These are phyloP conservation scores for Benincasa hispida DNA, from an alignment of 306 rosid species.

Conservation along the genomic window DNA sequence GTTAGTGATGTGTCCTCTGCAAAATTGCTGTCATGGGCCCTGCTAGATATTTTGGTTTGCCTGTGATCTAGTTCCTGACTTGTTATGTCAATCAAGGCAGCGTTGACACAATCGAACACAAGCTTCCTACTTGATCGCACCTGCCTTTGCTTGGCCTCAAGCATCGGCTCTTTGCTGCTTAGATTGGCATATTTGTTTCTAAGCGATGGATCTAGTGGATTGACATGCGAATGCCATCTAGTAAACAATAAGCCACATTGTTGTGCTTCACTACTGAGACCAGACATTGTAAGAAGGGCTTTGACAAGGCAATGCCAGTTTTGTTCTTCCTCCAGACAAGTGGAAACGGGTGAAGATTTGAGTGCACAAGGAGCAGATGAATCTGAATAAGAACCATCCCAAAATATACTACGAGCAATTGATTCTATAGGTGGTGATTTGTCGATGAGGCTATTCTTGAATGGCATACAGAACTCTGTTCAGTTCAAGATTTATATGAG, in stretches of 20 bases:
- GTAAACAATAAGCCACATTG: conserved; percentile 20
- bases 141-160: conserved; percentile 66
- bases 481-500: neutral
- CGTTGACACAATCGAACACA: conserved; percentile 68
- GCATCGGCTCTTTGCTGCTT: conserved; percentile 37
- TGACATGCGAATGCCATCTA: conserved; percentile 57
- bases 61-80: conserved; percentile 24
- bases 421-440: conserved; percentile 97
- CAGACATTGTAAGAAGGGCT: conserved; percentile 55
- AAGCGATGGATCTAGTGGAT: conserved; percentile 72
- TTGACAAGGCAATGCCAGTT: conserved; percentile 56
- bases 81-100: conserved; percentile 41
- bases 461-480: conserved; percentile 27
- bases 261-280: conserved; percentile 38
- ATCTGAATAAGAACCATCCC: conserved; percentile 59
- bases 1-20: conserved; percentile 27
- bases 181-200: conserved; percentile 54
- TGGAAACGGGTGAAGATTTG: conserved; percentile 39
- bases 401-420: conserved; percentile 62
- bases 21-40: conserved; percentile 19
- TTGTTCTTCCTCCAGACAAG: conserved; percentile 41
- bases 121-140: conserved; percentile 62
- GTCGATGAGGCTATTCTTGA: conserved; percentile 73
- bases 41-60: conserved; percentile 16
- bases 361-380: conserved; percentile 31